Conservation (phyloP, 495 filamentous ascomycete species). For the Podospora tetraspora region DNA sequence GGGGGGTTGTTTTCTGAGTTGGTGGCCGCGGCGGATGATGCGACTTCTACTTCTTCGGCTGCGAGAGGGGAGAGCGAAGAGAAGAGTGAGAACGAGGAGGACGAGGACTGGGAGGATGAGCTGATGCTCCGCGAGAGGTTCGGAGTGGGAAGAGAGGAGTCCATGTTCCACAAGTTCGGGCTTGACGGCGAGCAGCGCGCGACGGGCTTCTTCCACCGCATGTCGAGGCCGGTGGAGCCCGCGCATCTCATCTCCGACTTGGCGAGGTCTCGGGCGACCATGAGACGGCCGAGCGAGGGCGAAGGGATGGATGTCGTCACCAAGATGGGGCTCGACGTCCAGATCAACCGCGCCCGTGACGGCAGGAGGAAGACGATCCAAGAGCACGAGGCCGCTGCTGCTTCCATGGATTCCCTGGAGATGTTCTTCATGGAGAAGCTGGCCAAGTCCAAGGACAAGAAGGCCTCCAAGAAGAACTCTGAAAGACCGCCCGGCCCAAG, state of each 20-base stretch:
- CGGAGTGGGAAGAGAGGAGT: neutral
- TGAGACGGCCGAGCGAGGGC: conserved; percentile 1
- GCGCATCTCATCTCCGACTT: neutral
- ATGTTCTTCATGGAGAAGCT: conserved; percentile 27
- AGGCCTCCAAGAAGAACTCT: conserved; percentile 4
- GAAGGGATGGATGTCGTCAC: conserved; percentile 20
- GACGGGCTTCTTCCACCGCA: conserved; percentile 16
- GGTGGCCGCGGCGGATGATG: conserved; percentile 24
- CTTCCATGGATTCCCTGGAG: conserved; percentile 25
- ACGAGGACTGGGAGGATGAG: conserved; percentile 9
- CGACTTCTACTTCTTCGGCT: neutral
- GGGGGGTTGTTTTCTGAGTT: conserved; percentile 32
- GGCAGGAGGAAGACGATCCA: conserved; percentile 1
- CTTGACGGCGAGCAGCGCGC: conserved; percentile 7
- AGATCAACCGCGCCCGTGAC: conserved; percentile 18
- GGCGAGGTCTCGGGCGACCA: neutral
- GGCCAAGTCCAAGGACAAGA: conserved; percentile 19
- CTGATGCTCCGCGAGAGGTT: conserved; percentile 11
- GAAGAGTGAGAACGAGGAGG: neutral
- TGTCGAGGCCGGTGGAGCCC: conserved; percentile 11
- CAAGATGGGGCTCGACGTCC: conserved; percentile 16
- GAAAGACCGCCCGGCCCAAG: conserved; percentile 4
- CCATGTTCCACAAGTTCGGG: conserved; percentile 14
- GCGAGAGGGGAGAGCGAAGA: neutral
- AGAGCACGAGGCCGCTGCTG: neutral